A percentile compares a stretch with the other conserved stretches of the same genome.
Evolutionary conservation across 129 eudicot species (phyloP).

Genomic region (Centaurea solstitialis): DNA sequence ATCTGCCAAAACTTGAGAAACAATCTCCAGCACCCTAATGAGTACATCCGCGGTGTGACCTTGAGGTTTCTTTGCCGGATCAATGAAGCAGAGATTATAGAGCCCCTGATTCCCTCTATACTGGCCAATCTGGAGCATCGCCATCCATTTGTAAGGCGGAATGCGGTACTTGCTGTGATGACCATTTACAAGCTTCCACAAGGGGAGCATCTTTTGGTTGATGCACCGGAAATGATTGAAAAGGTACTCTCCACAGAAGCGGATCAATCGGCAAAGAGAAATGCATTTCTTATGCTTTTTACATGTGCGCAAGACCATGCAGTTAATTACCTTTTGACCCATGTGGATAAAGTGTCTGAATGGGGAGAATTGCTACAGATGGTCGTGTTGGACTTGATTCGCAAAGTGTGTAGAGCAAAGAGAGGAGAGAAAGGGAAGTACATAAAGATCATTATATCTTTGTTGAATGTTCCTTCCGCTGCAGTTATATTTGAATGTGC

Average conservation of each 20-base stretch:
- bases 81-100: conserved; percentile 74
- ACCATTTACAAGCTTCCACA: conserved; percentile 88
- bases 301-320: conserved; percentile 89
- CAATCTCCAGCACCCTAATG: conserved; percentile 89
- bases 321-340: conserved; percentile 66
- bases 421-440: conserved; percentile 72
- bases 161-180: conserved; percentile 84
- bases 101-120: conserved; percentile 85
- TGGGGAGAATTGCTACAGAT: conserved; percentile 92
- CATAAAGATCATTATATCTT: conserved; percentile 63
- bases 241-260: conserved; percentile 74
- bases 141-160: conserved; percentile 74
- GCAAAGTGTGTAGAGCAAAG: conserved; percentile 72
- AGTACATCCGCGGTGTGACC: conserved; percentile 86
- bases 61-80: conserved; percentile 80
- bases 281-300: conserved; percentile 93
- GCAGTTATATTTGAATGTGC: conserved; percentile 84
- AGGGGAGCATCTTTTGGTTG: conserved; percentile 82
- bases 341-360: conserved; percentile 74
- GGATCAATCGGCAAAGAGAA: conserved; percentile 83
- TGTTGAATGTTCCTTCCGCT: conserved; percentile 70
- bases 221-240: conserved; percentile 91
- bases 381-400: conserved; percentile 83
- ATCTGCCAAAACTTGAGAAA: conserved; percentile 90
- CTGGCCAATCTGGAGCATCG: conserved; percentile 82